Base-by-base conservation (phyloP, 73 alveolate genomes). In the Effrenium voratum region DNA sequence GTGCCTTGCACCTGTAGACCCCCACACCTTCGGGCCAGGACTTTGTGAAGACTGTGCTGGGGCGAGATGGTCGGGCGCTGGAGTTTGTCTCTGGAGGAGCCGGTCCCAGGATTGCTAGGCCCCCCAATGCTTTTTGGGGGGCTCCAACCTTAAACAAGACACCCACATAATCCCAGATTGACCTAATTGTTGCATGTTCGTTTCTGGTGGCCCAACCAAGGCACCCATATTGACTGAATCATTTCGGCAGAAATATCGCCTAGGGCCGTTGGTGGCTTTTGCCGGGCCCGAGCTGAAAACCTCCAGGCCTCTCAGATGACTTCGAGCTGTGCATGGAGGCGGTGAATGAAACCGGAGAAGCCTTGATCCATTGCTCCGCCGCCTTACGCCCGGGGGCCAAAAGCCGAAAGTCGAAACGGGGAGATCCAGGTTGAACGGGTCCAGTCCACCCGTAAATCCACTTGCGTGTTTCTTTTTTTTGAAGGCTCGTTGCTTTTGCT, bases 311-410 rank as follows among this genome's bases (percentile, higher is more conserved):
- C 3, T 45, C 96, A 49, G 34, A 90, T 28, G 96, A 90, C 96
- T 59, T 41, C 43, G 96, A 90, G 5, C 75, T 90, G 12, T 90
- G 96, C 75, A 90, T 90, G 96, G 96, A 90, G 75, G 96, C 96
- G 3, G 96, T 90, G 28, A 45, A 75, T 38, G 75, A 90, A 22
- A 63, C 55, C 3, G 96, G 96, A 22, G 96, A 36, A 1, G 96
- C 96, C 13, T 55, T 90, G 63, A 90, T 90, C 75, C 96, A 90
- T 44, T 90, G 96, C 86, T 90, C 96, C 8, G 96, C 96, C 24
- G 82, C 82, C n/a, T 36, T 72, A 47, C 13, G n/a, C n/a, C n/a
- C n/a, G n/a, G n/a, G n/a, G n/a, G n/a, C n/a, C n/a, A n/a, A n/a
- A n/a, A n/a, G n/a, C n/a, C n/a, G n/a, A n/a, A n/a, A n/a, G n/a